Evolutionary conservation across 1,284 basidiomycete species (phyloP), one percentile per base, ranked within the genome.

Genomic region (Porodaedalea pini): DNA sequence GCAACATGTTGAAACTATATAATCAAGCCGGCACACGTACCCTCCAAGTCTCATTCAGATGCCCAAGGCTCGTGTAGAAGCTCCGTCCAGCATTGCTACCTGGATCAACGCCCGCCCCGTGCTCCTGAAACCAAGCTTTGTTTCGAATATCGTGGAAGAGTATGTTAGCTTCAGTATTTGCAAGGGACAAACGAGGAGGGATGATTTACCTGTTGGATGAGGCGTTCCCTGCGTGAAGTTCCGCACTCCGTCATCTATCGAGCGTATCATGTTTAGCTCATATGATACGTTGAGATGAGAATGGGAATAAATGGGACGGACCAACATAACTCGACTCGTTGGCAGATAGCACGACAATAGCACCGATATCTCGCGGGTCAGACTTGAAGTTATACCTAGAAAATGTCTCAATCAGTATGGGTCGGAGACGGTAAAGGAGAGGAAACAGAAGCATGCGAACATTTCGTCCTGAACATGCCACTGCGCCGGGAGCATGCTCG

Each of bases 21-120:
- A 17, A 5, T 0, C 21, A 40, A 34, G 13, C 15, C 13, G 23
- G 19, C 21, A 21, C 32, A 67, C 75, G 53, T 47, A 81, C 83
- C 73, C 78, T 68, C 84, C 85, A 87, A 1, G 82, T 90, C 64
- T 85, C 80, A 64, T 82, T 86, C 57, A 82, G 68, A 67, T 93
- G 90, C 1, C 90, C 90, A 1, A 92, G 75, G 58, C 83, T 83
- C 0, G 90, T 92, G 70, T 90, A 92, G 72, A 88, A 92, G 61
- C 86, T 88, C 43, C 90, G 78, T n/a, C 90, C 90, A 1, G 82
- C 75, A 21, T 73, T 70, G 2, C 73, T 75, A 11, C 71, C 72
- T 15, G 67, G 68, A 59, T 78, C 68, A 3, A 78, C 78, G 0
- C 85, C 86, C 17, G 81, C 78, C 5, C 85, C 84, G 8, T 75